Evolutionary conservation across 192 early-diverging fungal species (phyloP), one percentile per base, ranked within the genome.

Genomic region (Gamsiella multidivaricata): DNA sequence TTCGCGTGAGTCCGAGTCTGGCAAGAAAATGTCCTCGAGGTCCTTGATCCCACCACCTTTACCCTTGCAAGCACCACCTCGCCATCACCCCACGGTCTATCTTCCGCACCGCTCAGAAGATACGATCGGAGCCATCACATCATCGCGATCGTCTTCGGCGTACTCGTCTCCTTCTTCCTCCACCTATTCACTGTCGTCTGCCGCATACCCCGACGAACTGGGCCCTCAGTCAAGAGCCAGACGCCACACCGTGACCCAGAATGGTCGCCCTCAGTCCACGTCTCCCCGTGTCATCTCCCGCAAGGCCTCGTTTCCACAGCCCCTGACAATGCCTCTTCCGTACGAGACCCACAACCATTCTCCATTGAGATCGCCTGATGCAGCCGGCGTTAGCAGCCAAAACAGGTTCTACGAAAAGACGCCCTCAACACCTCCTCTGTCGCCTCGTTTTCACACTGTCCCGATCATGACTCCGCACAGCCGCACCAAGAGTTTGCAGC

Each of bases 41-140:
- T 57, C 54, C 11, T 8, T 53, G 26, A 49, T 36, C 22, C 70
- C 70, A 18, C 70, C 71, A 7, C 71, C 71, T 15, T 32, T 75
- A 17, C 71, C 71, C 28, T 32, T 58, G 23, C 47, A 75, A 39
- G 71, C 62, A 25, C 57, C 71, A 43, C 71, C 71, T 49, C 71
- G 56, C 11, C 56, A 65, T 33, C 62, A 66, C 29, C 71, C 63
- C 32, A n/a, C 28, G 10, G 56, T 66, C 28, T 58, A 55, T 29
- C 31, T 73, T 2, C 54, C 54, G 3, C 28, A 53, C 49, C 70
- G 47, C 1, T 37, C 60, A 17, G 69, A 72, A 31, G 61, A 62
- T 2, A 63, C 32, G 28, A 60, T 31, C 42, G n/a, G 17, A 3
- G 26, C 25, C 5, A 11, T 32, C 23, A 31, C 60, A 1, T 31